These are phyloP conservation scores for Zangia roseola DNA, from an alignment of 768 basidiomycete genomes.

Conservation along the genomic window DNA sequence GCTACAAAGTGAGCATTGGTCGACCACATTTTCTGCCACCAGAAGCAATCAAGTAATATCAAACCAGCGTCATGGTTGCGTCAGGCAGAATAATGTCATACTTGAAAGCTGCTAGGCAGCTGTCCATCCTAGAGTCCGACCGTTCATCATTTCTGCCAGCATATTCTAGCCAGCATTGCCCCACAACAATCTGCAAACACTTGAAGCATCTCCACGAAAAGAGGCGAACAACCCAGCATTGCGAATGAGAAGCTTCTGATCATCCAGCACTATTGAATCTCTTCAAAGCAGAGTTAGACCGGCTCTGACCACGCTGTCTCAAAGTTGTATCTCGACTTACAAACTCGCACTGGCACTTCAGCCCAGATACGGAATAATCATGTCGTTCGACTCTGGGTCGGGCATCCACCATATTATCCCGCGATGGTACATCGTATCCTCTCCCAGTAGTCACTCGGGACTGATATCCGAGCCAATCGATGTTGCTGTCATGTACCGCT, in stretches of 20 bases:
- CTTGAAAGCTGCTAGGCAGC: constrained; percentile 81
- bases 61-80: neutral
- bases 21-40: constrained; percentile 63
- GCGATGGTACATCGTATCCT: neutral
- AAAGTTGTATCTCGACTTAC: constrained; percentile 84
- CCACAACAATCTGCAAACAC: constrained; percentile 7
- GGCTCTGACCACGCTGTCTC: neutral
- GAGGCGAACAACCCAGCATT: constrained; percentile 84
- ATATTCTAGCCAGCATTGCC: constrained; percentile 54
- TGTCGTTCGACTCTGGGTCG: constrained; percentile 76
- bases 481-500: constrained; percentile 88
- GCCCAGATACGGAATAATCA: constrained; percentile 94
- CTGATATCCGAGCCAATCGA: constrained; percentile 87
- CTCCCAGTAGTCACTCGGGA: constrained; percentile 70
- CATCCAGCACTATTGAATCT: constrained; percentile 81
- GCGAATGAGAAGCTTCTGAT: constrained; percentile 54
- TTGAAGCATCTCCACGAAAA: constrained; percentile 54
- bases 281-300: constrained; percentile 47
- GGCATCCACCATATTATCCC: neutral
- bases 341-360: constrained; percentile 84
- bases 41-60: constrained; percentile 44
- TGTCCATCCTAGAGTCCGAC: constrained; percentile 84
- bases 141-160: constrained; percentile 65
- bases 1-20: constrained; percentile 89
- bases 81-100: constrained; percentile 28